Conservation (phyloP, 75 land plant species). For the Cryptomeria japonica region DNA sequence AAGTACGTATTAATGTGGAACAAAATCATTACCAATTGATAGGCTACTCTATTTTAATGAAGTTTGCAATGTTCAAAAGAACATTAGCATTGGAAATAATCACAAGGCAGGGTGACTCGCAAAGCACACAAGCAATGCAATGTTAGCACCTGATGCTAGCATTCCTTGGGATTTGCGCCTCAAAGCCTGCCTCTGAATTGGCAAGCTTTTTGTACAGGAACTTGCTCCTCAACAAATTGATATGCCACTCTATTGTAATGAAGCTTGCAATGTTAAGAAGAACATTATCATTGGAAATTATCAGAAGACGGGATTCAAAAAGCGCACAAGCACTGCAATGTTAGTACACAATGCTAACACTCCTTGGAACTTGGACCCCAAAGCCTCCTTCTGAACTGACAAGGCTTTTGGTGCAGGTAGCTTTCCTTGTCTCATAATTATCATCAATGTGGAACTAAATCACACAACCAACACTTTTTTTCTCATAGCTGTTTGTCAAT, state of each 20-base stretch:
- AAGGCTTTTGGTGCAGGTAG: not conserved
- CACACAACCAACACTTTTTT: not conserved
- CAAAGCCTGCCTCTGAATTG: not conserved
- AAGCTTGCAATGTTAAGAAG: not conserved
- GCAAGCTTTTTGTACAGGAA: not conserved
- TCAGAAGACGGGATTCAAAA: not conserved
- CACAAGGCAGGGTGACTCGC: not conserved
- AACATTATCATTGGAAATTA: not conserved
- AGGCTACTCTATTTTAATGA: not conserved
- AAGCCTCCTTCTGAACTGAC: not conserved
- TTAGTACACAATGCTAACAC: not conserved
- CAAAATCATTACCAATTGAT: not conserved
- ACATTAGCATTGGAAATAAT: not conserved
- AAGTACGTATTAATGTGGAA: not conserved
- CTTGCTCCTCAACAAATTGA: too few species aligned
- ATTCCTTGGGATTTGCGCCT: not conserved
- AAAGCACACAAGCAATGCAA: not conserved
- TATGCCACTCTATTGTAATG: not conserved
- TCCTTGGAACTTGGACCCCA: not conserved
- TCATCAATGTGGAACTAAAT: not conserved
- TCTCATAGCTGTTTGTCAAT: too few species aligned
- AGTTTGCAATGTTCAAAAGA: not conserved
- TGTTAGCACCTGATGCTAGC: not conserved
- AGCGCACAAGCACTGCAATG: not conserved
- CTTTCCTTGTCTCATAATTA: not conserved